Percentiles rank a stretch among this genome's conserved stretches.
phyloP scores from a whole-genome alignment of 2,329 filamentous ascomycete genomes.

The Chalaropsis ovoidea region DNA sequence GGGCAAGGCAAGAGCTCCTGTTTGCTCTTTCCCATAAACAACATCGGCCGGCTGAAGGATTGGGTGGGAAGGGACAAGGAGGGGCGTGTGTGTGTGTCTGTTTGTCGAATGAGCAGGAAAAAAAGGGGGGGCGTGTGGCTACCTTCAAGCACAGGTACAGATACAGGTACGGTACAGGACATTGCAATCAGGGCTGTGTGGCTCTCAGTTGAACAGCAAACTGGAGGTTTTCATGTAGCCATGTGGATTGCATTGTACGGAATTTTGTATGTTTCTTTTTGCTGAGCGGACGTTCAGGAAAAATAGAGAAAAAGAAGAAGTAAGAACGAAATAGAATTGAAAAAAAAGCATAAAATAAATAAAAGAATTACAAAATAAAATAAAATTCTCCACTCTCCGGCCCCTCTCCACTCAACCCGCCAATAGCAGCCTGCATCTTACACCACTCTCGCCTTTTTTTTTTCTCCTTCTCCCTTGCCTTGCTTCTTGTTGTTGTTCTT shows the following conservation, averaged over 20 bases:
- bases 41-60: neutral
- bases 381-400: neutral
- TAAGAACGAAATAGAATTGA: neutral
- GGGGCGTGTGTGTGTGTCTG: neutral
- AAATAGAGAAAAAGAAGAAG: neutral
- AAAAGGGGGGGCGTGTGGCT: neutral
- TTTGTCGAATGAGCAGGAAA: neutral
- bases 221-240: neutral
- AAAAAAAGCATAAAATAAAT: neutral
- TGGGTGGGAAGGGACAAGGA: neutral
- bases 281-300: too few species aligned
- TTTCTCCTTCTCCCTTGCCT: neutral
- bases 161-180: neutral
- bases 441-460: neutral
- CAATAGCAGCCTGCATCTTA: neutral
- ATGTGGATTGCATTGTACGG: neutral
- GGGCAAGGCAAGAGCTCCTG: neutral
- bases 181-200: neutral
- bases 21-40: slow-evolving; percentile 10
- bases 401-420: neutral
- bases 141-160: neutral
- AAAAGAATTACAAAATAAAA: neutral
- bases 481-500: neutral
- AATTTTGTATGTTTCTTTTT: neutral
- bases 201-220: neutral